phyloP scores from a whole-genome alignment of 23 red algal species.

The Agarophyton chilense region DNA sequence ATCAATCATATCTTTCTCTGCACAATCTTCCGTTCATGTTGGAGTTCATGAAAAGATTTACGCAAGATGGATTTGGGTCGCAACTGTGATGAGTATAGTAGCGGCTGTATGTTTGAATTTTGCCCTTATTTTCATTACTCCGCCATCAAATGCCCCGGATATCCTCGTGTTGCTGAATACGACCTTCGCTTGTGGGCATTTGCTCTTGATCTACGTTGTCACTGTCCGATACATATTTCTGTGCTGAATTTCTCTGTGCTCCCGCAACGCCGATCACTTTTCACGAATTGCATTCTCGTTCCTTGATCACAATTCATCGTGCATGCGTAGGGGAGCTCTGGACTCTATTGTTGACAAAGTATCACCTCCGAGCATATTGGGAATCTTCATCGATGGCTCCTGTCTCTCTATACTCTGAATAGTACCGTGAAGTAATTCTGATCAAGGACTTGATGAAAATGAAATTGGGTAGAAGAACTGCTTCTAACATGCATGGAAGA shows the following conservation, averaged over 20 bases:
- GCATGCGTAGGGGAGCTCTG: not conserved
- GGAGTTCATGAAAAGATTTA: not conserved
- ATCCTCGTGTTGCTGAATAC: constrained; percentile 57
- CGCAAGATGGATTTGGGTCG: not conserved
- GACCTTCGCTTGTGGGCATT: constrained; percentile 34
- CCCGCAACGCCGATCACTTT: not conserved
- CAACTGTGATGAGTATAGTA: not conserved
- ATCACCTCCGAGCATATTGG: too few species aligned
- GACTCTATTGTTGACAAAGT: not conserved
- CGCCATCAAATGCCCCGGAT: constrained; percentile 17
- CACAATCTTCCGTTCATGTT: not conserved
- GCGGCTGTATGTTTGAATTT: constrained; percentile 27
- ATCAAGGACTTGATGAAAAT: not conserved
- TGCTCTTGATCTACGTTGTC: constrained; percentile 31
- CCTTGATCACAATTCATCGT: too few species aligned
- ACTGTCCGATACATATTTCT: constrained; percentile 4
- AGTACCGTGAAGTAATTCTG: too few species aligned
- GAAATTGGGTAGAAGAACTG: not conserved
- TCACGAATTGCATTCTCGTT: not conserved
- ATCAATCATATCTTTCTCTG: not conserved
- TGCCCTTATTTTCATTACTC: constrained; percentile 27
- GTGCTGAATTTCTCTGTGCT: not conserved
- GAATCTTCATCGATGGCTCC: too few species aligned
- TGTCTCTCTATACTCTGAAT: too few species aligned
- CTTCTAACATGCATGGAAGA: not conserved